phyloP scores from a whole-genome alignment of 2,329 filamentous ascomycete genomes.

The Pochonia chlamydosporia region DNA sequence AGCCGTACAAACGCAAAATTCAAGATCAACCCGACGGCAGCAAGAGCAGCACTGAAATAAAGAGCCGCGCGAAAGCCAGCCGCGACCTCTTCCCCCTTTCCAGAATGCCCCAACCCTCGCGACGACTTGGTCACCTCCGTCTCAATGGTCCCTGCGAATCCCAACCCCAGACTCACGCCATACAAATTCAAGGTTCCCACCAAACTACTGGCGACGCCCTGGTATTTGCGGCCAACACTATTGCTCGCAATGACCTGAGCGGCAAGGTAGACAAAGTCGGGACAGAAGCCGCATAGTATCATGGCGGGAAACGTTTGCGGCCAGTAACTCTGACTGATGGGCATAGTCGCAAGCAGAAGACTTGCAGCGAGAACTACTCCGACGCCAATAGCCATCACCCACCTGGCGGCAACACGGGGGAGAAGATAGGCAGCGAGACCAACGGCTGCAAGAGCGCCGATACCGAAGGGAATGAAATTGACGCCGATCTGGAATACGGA shows the following conservation, averaged over 20 bases:
- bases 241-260: slow-evolving; percentile 50
- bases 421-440: slow-evolving; percentile 39
- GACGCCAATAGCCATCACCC: slow-evolving; percentile 39
- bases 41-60: slow-evolving; percentile 29
- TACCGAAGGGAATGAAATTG: slow-evolving; percentile 33
- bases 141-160: slow-evolving; percentile 29
- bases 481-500: slow-evolving; percentile 30
- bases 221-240: slow-evolving; percentile 38
- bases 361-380: slow-evolving; percentile 13
- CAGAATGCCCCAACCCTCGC: neutral
- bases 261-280: slow-evolving; percentile 44
- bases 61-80: slow-evolving; percentile 30
- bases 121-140: slow-evolving; percentile 9
- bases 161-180: slow-evolving; percentile 24
- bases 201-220: slow-evolving; percentile 44
- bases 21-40: slow-evolving; percentile 15
- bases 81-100: slow-evolving; percentile 14
- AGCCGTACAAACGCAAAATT: slow-evolving; percentile 32
- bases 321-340: slow-evolving; percentile 34
- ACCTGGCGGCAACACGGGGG: slow-evolving; percentile 40
- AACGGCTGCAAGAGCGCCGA: slow-evolving; percentile 31
- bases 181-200: slow-evolving; percentile 34
- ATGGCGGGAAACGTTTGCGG: slow-evolving; percentile 34
- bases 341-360: slow-evolving; percentile 33
- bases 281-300: slow-evolving; percentile 29